Base-by-base conservation (phyloP, 306 rosid species). In the Quercus ilex region DNA sequence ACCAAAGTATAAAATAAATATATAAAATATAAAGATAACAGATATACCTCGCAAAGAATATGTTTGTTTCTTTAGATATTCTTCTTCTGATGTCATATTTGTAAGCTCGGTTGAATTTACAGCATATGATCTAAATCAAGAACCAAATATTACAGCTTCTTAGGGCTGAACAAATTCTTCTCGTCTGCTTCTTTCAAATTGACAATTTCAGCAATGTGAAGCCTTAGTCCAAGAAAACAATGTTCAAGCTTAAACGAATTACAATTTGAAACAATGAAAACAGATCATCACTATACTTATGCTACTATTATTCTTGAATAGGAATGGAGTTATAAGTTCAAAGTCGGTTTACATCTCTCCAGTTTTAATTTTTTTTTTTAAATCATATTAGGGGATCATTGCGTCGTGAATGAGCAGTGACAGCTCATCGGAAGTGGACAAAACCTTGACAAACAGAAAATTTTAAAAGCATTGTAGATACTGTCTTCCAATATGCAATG, bases 151-250 rank as follows among this genome's bases (percentile, higher is more conserved):
- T 28, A 28, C 4, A 95, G 94, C 81, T 91, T 95, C 83, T 81
- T 89, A 77, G 64, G 83, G 13, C 58, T 72, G 56, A 91, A 71
- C 21, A 88, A 85, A 49, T 60, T 89, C 84, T 91, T 91, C 88
- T 90, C 81, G 82, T 91, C 97, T 26, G 80, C 79, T 83, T 70
- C 67, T 25, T 92, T 92, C 68, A 95, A 68, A 81, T 96, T 83
- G 74, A 82, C 81, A 72, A 96, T 83, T 81, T 93, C 98, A 71
- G 87, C 92, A 70, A 89, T 90, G 10, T 90, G 81, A 79, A 93
- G 96, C 87, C 92, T 85, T 58, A 95, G 83, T 69, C 86, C 96
- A 96, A 93, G 87, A 78, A 88, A 74, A 28, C 52, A 72, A 30
- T 17, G 12, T 18, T 15, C 23, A 17, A 11, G 70, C 23, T 30